Evolutionary conservation across 1,284 basidiomycete species (phyloP).

Genomic region (Naganishia sp.): DNA sequence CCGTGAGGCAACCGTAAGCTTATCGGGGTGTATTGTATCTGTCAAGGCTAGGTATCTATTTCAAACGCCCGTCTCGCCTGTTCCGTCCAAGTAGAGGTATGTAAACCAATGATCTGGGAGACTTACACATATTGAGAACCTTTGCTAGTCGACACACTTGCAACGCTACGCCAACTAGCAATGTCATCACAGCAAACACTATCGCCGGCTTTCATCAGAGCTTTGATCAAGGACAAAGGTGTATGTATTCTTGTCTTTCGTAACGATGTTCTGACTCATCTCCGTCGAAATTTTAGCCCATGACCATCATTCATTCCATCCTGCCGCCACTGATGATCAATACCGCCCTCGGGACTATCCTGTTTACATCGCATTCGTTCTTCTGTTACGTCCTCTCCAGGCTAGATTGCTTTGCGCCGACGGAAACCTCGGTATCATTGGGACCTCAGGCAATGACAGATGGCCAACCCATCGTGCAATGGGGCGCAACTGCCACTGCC

Average conservation of each 20-base stretch:
- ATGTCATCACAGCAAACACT: constrained; percentile 50
- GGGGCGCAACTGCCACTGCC: background rate
- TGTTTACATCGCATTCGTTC: constrained; percentile 52
- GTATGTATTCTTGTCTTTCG: constrained; percentile 37
- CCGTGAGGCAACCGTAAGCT: background rate
- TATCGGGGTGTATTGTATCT: background rate
- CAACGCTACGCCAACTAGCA: constrained; percentile 49
- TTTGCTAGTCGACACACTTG: constrained; percentile 54
- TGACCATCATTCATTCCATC: constrained; percentile 35
- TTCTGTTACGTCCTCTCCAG: constrained; percentile 48
- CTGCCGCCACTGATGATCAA: constrained; percentile 51
- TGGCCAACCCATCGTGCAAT: background rate
- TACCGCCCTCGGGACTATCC: constrained; percentile 50
- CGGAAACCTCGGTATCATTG: background rate
- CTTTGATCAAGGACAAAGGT: constrained; percentile 44
- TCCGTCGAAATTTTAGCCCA: constrained; percentile 14
- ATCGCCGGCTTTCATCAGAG: constrained; percentile 48
- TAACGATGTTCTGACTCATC: background rate
- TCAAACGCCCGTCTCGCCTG: constrained; percentile 51
- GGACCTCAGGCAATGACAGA: background rate
- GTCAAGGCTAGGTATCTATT: constrained; percentile 41
- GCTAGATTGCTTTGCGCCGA: constrained; percentile 46
- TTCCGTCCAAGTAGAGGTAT: constrained; percentile 51
- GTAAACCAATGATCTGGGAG: constrained; percentile 3
- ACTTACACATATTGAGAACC: no score